Percentiles rank a stretch among this genome's conserved stretches.
These are phyloP conservation scores for Citrus medica DNA, from an alignment of 345 rosid species.

Conservation along the genomic window DNA sequence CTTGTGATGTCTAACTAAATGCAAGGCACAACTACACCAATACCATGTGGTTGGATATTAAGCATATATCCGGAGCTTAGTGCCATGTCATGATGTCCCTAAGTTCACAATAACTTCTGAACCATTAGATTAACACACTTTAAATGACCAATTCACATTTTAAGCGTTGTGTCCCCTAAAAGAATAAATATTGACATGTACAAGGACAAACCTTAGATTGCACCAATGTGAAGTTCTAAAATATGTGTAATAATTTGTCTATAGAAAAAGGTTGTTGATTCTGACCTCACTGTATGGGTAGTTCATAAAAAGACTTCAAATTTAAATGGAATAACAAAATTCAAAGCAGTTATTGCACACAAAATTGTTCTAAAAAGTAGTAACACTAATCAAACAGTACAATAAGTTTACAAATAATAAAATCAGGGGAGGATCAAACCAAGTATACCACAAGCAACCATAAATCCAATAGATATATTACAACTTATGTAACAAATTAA, in stretches of 20 bases:
- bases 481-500: constrained; percentile 1
- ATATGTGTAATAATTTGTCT: not conserved
- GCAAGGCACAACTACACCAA: not conserved
- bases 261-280: not conserved
- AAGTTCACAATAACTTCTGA: not conserved
- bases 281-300: not conserved
- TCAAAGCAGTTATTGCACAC: not conserved
- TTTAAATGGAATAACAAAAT: not conserved
- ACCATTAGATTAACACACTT: not conserved
- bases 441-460: not conserved
- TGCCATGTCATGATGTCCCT: not conserved
- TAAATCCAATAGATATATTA: constrained; percentile 2
- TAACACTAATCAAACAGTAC: not conserved
- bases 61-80: not conserved
- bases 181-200: not conserved
- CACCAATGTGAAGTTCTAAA: not conserved
- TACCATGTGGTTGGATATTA: not conserved
- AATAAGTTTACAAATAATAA: not conserved
- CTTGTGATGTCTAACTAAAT: not conserved
- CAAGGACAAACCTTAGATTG: not conserved
- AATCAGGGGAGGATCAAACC: not conserved
- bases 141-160: not conserved
- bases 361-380: not conserved
- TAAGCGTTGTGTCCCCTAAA: no score
- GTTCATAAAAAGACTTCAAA: not conserved